phyloP scores from a whole-genome alignment of 1,139 yeast species.

The Saccharomyces hybrid region DNA sequence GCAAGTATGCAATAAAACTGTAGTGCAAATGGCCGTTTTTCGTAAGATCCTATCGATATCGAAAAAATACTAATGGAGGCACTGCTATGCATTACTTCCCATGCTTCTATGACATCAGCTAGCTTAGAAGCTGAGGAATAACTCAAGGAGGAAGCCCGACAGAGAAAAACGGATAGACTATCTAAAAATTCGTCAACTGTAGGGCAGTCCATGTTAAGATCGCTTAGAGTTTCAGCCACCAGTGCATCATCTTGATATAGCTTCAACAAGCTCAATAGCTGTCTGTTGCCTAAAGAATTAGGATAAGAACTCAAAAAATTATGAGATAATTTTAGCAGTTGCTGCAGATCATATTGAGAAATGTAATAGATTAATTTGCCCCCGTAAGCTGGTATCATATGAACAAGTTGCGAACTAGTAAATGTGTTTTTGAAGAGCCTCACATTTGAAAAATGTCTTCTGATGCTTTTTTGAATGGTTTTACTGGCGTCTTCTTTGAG shows the following conservation, averaged over 20 bases:
- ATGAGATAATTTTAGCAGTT: conserved; percentile 6
- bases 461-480: conserved; percentile 42
- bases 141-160: background rate
- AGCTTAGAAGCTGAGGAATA: background rate
- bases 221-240: conserved; percentile 6
- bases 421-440: conserved; percentile 10
- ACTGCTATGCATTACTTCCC: background rate
- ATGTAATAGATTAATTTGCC: conserved; percentile 18
- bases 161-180: background rate
- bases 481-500: conserved; percentile 42
- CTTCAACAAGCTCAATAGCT: conserved; percentile 9
- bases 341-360: background rate
- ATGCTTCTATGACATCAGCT: background rate
- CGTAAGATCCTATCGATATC: background rate
- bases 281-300: conserved; percentile 10
- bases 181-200: background rate
- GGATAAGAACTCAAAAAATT: conserved; percentile 5
- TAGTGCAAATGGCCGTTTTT: background rate
- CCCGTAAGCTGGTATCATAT: conserved; percentile 20
- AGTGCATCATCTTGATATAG: conserved; percentile 9
- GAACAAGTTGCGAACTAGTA: conserved; percentile 2
- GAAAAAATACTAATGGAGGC: background rate
- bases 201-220: conserved; percentile 6
- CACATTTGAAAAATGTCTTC: conserved; percentile 35
- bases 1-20: conserved; percentile 10